Evolutionary conservation across 2,329 filamentous ascomycete genomes (phyloP), one percentile per base, ranked within the genome.

Genomic region (Phaeosphaeriaceae sp.): DNA sequence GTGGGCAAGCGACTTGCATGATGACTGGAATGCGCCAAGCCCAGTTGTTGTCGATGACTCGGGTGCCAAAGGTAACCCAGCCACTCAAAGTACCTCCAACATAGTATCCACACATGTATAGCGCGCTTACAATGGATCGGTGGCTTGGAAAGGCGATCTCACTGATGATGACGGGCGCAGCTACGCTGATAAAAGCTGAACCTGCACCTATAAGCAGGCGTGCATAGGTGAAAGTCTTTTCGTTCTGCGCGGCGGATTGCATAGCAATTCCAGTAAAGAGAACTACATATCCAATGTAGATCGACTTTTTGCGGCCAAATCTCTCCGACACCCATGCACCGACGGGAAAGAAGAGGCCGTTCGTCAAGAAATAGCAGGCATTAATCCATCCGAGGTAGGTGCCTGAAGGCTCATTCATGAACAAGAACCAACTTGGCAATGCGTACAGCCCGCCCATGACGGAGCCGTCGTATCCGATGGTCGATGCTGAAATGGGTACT

Each of bases 391-490:
- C 31, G 13, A 36, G 31, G 7, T 36, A 11, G 13, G 31, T 11
- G 3, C 31, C 31, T 13, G 7, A 3, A 15, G 31, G 31, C 11
- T 13, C 13, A 7, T 13, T 13, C 31, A 36, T 36, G 11, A 36
- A 36, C 3, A 11, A 13, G 57, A 45, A 20, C 56, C 61, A 66
- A 27, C 50, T 52, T 21, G 60, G 62, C 17, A 72, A 61, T 10
- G 67, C 66, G 17, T 67, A 62, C 2, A 74, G 62, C n/a, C 68
- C 69, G 31, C 71, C 71, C 64, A 73, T 71, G 31, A 75, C n/a
- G 48, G 21, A 61, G 52, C 68, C 69, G 41, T 74, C 72, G 50
- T 68, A 75, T 0, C 72, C 71, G 49, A 71, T 72, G 33, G 69
- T 61, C 2, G 66, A 59, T 9, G 57, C 60, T 60, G 19, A 5